A percentile compares a stretch with the other conserved stretches of the same genome.
Evolutionary conservation across 192 early-diverging fungal genomes (phyloP).

Genomic region (Piromyces sp.): DNA sequence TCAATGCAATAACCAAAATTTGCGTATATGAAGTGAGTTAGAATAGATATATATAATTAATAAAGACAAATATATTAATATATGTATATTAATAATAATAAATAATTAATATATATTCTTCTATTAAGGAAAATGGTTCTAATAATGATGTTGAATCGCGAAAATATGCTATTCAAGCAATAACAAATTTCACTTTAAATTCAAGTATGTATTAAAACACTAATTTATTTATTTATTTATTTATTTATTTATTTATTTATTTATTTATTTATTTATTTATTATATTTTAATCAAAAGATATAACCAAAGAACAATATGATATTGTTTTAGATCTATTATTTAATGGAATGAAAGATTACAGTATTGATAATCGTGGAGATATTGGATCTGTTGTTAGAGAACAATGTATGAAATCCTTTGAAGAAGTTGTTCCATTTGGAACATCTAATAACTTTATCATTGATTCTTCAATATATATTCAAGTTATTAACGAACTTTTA

Average conservation of each 20-base stretch:
- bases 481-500: conserved; percentile 27
- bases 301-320: background rate
- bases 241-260: no score
- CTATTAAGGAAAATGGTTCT: background rate
- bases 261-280: no score
- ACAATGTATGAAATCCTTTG: conserved; percentile 41
- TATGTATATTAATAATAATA: no score
- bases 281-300: background rate
- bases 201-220: background rate
- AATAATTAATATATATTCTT: no score
- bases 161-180: conserved; percentile 41
- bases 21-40: background rate
- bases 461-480: background rate
- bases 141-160: conserved; percentile 47
- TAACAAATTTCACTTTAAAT: conserved; percentile 19
- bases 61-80: no score
- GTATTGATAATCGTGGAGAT: conserved; percentile 78
- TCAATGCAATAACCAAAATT: background rate
- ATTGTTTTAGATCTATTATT: conserved; percentile 31
- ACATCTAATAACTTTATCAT: conserved; percentile 11
- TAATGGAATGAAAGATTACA: conserved; percentile 63
- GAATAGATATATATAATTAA: no score
- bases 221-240: no score
- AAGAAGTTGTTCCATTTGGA: conserved; percentile 14
- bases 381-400: conserved; percentile 86